phyloP scores from a whole-genome alignment of 805 yeast genomes.

The Cyberlindnera mycetangii region DNA sequence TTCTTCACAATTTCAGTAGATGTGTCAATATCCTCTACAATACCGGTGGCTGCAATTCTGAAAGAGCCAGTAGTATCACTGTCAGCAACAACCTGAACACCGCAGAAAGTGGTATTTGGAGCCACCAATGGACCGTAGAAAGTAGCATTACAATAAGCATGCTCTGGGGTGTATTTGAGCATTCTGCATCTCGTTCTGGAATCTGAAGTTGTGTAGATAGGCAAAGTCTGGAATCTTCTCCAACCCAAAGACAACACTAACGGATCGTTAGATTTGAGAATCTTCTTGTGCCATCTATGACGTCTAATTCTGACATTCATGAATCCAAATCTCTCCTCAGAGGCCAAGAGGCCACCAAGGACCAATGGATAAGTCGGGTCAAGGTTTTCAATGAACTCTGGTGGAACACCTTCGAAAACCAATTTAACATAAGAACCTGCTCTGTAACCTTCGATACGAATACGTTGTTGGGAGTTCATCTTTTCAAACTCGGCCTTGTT shows the following conservation, averaged over 20 bases:
- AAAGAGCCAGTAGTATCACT: constrained; percentile 84
- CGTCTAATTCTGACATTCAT: constrained; percentile 92
- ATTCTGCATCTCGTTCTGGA: constrained; percentile 97
- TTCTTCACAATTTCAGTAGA: constrained; percentile 91
- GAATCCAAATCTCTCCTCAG: constrained; percentile 91
- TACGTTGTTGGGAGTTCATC: constrained; percentile 74
- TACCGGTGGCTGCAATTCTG: constrained; percentile 95
- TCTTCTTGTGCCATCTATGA: constrained; percentile 98
- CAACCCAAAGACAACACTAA: constrained; percentile 91
- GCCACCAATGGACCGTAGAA: constrained; percentile 97
- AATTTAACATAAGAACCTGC: constrained; percentile 94
- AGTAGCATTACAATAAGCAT: constrained; percentile 92
- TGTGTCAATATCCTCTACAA: constrained; percentile 89
- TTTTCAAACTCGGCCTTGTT: constrained; percentile 75
- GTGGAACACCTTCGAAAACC: constrained; percentile 79
- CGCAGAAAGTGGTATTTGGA: constrained; percentile 97
- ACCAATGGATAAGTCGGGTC: constrained; percentile 83
- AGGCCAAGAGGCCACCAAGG: constrained; percentile 85
- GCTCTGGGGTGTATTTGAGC: constrained; percentile 98
- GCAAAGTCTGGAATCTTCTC: constrained; percentile 97
- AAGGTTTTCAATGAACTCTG: constrained; percentile 85
- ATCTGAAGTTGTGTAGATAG: constrained; percentile 93
- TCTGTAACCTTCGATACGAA: constrained; percentile 82
- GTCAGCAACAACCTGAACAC: constrained; percentile 83
- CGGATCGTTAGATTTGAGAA: constrained; percentile 93